phyloP scores from a whole-genome alignment of 352 stramenopile species.

The Phytophthora brassicae region DNA sequence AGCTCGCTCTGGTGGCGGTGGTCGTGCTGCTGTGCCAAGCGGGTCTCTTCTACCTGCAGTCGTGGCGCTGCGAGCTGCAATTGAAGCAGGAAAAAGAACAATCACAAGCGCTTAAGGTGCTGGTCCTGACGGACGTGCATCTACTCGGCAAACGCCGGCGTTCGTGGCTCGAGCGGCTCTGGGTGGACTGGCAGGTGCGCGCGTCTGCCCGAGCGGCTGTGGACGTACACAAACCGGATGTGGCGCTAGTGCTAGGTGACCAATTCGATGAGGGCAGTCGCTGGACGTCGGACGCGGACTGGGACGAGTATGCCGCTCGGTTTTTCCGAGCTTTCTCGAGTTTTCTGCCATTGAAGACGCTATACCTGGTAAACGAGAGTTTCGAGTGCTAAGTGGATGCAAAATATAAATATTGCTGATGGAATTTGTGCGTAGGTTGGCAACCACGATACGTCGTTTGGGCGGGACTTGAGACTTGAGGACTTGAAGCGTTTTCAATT shows the following conservation, averaged over 20 bases:
- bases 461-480: conserved; percentile 39
- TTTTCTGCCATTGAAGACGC: conserved; percentile 42
- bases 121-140: conserved; percentile 77
- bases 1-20: conserved; percentile 25
- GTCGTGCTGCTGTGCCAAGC: conserved; percentile 45
- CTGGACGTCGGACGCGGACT: conserved; percentile 49
- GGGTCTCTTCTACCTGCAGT: conserved; percentile 66
- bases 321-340: conserved; percentile 49
- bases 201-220: conserved; percentile 44
- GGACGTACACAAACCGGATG: conserved; percentile 49
- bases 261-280: conserved; percentile 73
- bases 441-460: conserved; percentile 81
- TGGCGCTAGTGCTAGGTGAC: conserved; percentile 70
- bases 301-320: conserved; percentile 55
- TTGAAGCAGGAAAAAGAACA: background rate
- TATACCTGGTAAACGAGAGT: conserved; percentile 54
- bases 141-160: conserved; percentile 69
- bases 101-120: conserved; percentile 30
- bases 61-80: conserved; percentile 38
- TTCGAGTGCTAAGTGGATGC: no score
- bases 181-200: conserved; percentile 74
- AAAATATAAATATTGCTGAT: no score
- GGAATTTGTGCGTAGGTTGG: conserved; percentile 39
- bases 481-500: conserved; percentile 57
- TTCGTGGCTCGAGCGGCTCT: conserved; percentile 53